phyloP scores from a whole-genome alignment of 805 yeast genomes.

The Barnettozyma sucrosica region DNA sequence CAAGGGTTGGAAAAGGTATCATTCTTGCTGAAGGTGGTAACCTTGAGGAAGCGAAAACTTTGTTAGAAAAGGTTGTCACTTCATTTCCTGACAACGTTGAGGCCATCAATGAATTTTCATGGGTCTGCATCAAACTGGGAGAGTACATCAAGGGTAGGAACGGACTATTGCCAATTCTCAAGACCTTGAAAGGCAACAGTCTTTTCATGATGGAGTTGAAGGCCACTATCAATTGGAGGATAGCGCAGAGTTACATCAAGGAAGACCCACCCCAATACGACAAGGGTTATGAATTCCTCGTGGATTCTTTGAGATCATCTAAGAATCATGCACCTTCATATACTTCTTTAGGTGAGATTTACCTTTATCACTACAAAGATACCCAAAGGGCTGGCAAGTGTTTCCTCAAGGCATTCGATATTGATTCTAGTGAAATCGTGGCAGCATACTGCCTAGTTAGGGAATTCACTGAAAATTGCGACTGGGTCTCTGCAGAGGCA shows the following conservation, averaged over 20 bases:
- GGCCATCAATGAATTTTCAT: constrained; percentile 65
- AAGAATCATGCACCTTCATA: constrained; percentile 72
- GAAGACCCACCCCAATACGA: constrained; percentile 22
- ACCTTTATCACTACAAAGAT: constrained; percentile 53
- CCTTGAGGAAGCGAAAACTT: constrained; percentile 43
- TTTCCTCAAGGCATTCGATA: constrained; percentile 82
- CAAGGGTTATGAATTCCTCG: constrained; percentile 53
- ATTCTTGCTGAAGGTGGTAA: constrained; percentile 65
- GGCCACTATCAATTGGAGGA: constrained; percentile 64
- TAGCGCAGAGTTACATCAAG: constrained; percentile 57
- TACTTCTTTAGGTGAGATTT: constrained; percentile 75
- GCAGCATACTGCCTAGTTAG: constrained; percentile 73
- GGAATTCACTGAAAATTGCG: constrained; percentile 57
- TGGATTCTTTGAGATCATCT: constrained; percentile 56
- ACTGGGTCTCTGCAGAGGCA: constrained; percentile 83
- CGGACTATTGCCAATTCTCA: constrained; percentile 34
- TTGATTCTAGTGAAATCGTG: constrained; percentile 66
- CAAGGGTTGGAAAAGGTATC: constrained; percentile 77
- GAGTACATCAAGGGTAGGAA: constrained; percentile 46
- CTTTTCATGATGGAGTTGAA: constrained; percentile 46
- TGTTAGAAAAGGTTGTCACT: constrained; percentile 46
- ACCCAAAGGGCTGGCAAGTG: constrained; percentile 72
- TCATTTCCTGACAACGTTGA: constrained; percentile 47
- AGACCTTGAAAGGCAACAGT: constrained; percentile 43
- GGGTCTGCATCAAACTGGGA: constrained; percentile 64